Percentiles rank a stretch among this genome's conserved stretches.
phyloP scores from a whole-genome alignment of 176 grass and related monocot species.

The Panicum miliaceum region DNA sequence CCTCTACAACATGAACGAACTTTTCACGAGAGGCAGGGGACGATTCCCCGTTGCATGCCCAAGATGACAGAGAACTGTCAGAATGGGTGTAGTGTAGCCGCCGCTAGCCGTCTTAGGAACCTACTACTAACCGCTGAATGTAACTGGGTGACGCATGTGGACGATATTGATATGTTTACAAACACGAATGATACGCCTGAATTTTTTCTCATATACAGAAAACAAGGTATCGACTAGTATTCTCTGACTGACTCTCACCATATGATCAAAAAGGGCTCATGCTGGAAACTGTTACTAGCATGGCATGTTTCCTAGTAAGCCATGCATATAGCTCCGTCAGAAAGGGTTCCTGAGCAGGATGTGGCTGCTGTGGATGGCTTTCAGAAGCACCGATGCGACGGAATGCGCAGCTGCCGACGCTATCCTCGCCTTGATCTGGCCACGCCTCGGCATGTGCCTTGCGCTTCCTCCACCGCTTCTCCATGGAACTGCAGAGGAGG shows the following conservation, averaged over 20 bases:
- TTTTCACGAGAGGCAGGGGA: conserved; percentile 22
- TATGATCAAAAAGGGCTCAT: neutral
- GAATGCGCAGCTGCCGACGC: conserved; percentile 30
- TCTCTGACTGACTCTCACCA: neutral
- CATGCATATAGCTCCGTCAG: neutral
- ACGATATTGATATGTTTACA: neutral
- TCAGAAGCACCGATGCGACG: conserved; percentile 35
- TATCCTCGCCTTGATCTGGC: conserved; percentile 55
- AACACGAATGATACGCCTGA: neutral
- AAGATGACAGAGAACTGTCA: conserved; percentile 24
- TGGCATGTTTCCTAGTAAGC: neutral
- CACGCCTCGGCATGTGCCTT: conserved; percentile 38
- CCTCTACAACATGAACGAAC: conserved; percentile 34
- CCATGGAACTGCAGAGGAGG: neutral
- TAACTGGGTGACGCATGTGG: neutral
- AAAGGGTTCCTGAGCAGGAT: conserved; percentile 40
- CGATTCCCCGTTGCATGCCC: conserved; percentile 27
- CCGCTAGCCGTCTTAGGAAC: conserved; percentile 16
- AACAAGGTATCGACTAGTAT: neutral
- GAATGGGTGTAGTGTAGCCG: neutral
- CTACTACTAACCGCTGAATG: conserved; percentile 8
- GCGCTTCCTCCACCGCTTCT: neutral
- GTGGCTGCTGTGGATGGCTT: conserved; percentile 34
- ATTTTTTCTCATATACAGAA: neutral
- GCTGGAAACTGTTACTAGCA: neutral